Percentiles rank a stretch among this genome's conserved stretches.
Conservation (phyloP, 1,139 yeast species). For the Sugiyamaella japonica region DNA sequence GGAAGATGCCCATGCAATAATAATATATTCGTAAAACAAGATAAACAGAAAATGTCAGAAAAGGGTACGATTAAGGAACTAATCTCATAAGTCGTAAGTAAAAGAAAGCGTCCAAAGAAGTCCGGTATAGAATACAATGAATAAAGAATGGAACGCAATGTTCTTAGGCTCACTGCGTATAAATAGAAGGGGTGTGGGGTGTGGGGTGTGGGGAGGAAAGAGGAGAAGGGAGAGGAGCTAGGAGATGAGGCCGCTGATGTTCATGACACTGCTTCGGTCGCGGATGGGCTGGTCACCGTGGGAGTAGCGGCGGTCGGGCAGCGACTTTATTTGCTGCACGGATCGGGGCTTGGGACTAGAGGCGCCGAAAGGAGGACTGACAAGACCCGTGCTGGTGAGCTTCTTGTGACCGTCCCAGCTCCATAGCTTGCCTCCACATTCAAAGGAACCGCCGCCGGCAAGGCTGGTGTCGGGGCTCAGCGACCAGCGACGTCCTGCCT, state of each 20-base stretch:
- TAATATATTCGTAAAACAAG: conserved; percentile 11
- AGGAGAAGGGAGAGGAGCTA: conserved; percentile 14
- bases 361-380: not conserved
- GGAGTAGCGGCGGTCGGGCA: conserved; percentile 15
- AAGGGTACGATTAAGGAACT: not conserved
- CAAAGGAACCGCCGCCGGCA: conserved; percentile 39
- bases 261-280: conserved; percentile 16
- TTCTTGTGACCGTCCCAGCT: conserved; percentile 43
- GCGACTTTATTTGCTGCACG: conserved; percentile 4
- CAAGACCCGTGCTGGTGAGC: conserved; percentile 23
- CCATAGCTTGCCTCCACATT: conserved; percentile 44
- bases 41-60: not conserved
- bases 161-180: conserved; percentile 13
- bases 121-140: conserved; percentile 14
- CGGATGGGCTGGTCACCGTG: conserved; percentile 15
- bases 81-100: conserved; percentile 12
- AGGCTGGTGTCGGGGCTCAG: conserved; percentile 18
- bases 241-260: conserved; percentile 20
- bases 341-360: conserved; percentile 2
- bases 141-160: conserved; percentile 9
- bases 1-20: not conserved
- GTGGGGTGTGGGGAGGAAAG: too few relatives aligned
- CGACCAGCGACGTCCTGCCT: conserved; percentile 31
- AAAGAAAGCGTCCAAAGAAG: conserved; percentile 6
- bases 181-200: too few relatives aligned